A percentile compares a stretch with the other conserved stretches of the same genome.
These are phyloP conservation scores for Neurospora tetrasperma DNA, from an alignment of 495 filamentous ascomycete genomes.

Conservation along the genomic window DNA sequence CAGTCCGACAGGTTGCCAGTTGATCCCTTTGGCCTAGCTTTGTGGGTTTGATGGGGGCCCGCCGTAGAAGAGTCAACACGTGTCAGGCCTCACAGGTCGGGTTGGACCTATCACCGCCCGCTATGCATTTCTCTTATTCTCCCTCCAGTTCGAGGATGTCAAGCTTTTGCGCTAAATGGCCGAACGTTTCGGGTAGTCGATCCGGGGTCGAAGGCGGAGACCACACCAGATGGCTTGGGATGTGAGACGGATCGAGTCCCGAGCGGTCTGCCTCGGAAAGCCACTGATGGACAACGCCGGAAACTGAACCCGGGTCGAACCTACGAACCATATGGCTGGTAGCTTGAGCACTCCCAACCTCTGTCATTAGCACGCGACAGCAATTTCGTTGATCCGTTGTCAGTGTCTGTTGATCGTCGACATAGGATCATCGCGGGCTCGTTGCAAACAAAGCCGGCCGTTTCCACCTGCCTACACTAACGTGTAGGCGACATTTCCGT, in stretches of 20 bases:
- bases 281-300: not conserved
- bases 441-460: not conserved
- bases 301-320: not conserved
- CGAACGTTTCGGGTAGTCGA: not conserved
- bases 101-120: not conserved
- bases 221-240: not conserved
- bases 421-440: not conserved
- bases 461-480: not conserved
- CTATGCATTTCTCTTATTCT: not conserved
- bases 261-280: not conserved
- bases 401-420: not conserved
- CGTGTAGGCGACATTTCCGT: not conserved
- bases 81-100: not conserved
- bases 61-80: not conserved
- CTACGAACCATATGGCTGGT: not conserved
- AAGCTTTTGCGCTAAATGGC: not conserved
- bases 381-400: not conserved
- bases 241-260: not conserved
- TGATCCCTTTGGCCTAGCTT: slow-evolving; percentile 1
- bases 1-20: not conserved
- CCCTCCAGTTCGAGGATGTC: not conserved
- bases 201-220: not conserved
- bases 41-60: not conserved
- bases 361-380: not conserved
- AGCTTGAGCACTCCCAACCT: not conserved